Conservation (phyloP, 768 basidiomycete genomes). For the Bullera alba region DNA sequence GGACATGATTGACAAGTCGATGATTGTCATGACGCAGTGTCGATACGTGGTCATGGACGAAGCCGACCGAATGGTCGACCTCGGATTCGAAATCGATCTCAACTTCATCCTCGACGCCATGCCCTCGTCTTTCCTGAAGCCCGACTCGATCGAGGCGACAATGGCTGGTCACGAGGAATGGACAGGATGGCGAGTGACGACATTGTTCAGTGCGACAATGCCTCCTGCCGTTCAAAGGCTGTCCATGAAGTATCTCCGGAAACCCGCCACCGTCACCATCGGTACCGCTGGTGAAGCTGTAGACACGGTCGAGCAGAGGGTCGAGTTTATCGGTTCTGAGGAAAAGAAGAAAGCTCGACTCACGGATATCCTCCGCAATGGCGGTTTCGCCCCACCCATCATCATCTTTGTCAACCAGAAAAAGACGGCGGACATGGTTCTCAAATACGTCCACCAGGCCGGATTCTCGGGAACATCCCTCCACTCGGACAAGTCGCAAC, state of each 20-base stretch:
- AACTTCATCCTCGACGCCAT: conserved; percentile 91
- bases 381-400: conserved; percentile 76
- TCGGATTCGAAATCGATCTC: conserved; percentile 91
- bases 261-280: conserved; percentile 92
- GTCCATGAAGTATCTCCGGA: conserved; percentile 84
- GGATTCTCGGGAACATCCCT: conserved; percentile 81
- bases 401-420: conserved; percentile 99
- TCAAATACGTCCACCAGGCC: conserved; percentile 83
- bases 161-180: conserved; percentile 50
- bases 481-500: conserved; percentile 96
- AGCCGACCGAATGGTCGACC: conserved; percentile 97
- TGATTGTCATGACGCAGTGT: conserved; percentile 91
- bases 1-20: conserved; percentile 92
- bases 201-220: conserved; percentile 70
- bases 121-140: conserved; percentile 78
- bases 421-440: conserved; percentile 97
- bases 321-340: conserved; percentile 86
- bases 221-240: conserved; percentile 53
- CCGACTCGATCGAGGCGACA: conserved; percentile 74
- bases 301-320: conserved; percentile 92
- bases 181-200: conserved; percentile 62
- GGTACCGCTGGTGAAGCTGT: conserved; percentile 97
- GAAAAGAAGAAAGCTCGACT: conserved; percentile 94
- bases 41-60: conserved; percentile 99
- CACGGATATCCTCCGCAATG: conserved; percentile 86